phyloP scores from a whole-genome alignment of 139 green algal species.

The Picocystis salinarum region DNA sequence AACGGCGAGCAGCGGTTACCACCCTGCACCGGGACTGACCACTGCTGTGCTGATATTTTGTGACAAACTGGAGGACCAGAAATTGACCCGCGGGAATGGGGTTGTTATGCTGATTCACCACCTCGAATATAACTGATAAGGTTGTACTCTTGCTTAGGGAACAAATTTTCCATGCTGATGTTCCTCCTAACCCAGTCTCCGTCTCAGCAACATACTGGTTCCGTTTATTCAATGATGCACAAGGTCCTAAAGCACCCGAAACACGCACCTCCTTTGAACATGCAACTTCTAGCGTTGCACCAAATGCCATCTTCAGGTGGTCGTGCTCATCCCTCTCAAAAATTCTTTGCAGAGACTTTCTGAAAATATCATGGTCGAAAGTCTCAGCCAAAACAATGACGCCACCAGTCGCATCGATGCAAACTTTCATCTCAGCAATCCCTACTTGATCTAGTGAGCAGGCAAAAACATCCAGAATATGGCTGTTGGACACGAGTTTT shows the following conservation, averaged over 20 bases:
- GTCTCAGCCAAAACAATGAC: slow-evolving; percentile 34
- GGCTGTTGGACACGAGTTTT: slow-evolving; percentile 12
- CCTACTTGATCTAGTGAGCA: slow-evolving; percentile 38
- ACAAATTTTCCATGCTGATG: slow-evolving; percentile 28
- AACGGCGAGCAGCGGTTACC: slow-evolving; percentile 21
- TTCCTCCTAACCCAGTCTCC: slow-evolving; percentile 23
- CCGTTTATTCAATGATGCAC: slow-evolving; percentile 10
- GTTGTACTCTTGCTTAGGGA: slow-evolving; percentile 8
- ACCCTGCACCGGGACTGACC: slow-evolving; percentile 24
- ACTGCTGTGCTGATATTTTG: slow-evolving; percentile 8
- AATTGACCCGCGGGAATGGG: slow-evolving; percentile 1
- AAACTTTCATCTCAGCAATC: slow-evolving; percentile 29
- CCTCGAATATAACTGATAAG: not conserved
- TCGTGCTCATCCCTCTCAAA: slow-evolving; percentile 13
- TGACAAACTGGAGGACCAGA: slow-evolving; percentile 26
- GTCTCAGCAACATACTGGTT: slow-evolving; percentile 9
- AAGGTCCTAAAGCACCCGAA: slow-evolving; percentile 18
- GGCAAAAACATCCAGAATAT: slow-evolving; percentile 33
- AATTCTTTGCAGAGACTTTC: slow-evolving; percentile 21
- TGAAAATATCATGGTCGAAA: slow-evolving; percentile 28
- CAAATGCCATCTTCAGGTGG: slow-evolving; percentile 14
- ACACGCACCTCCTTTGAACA: slow-evolving; percentile 17
- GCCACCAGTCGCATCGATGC: slow-evolving; percentile 27
- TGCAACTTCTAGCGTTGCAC: slow-evolving; percentile 25
- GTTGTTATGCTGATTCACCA: not conserved